Conservation (phyloP, 2,329 filamentous ascomycete genomes). For the Hypoxylon rubiginosum region DNA sequence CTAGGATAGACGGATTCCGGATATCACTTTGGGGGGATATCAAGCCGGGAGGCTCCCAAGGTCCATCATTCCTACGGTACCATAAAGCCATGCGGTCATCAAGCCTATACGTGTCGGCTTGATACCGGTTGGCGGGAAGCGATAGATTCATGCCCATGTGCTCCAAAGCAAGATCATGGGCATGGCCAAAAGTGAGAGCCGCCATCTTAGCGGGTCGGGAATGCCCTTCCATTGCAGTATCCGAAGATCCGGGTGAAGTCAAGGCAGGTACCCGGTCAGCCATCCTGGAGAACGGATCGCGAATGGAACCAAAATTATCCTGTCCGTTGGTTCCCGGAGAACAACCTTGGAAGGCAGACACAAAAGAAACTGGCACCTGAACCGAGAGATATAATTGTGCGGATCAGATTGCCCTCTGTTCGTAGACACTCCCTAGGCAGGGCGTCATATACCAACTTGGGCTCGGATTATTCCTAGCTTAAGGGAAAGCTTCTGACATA, state of each 20-base stretch:
- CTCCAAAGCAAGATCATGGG: slow-evolving; percentile 38
- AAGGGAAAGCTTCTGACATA: neutral
- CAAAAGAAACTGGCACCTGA: slow-evolving; percentile 15
- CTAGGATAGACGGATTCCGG: slow-evolving; percentile 47
- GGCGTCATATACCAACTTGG: slow-evolving; percentile 7
- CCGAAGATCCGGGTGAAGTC: slow-evolving; percentile 40
- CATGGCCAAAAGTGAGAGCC: slow-evolving; percentile 31
- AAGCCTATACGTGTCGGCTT: slow-evolving; percentile 11
- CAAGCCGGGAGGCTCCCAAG: slow-evolving; percentile 58
- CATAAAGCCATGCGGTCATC: slow-evolving; percentile 52
- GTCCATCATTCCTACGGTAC: slow-evolving; percentile 57
- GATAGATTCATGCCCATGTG: slow-evolving; percentile 29
- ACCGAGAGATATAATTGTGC: slow-evolving; percentile 13
- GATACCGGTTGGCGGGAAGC: slow-evolving; percentile 22
- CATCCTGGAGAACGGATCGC: slow-evolving; percentile 20
- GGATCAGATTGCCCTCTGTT: slow-evolving; percentile 13
- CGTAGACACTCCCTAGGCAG: slow-evolving; percentile 10
- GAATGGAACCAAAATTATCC: slow-evolving; percentile 9
- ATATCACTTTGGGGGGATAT: slow-evolving; percentile 52
- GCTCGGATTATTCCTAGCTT: slow-evolving; percentile 2
- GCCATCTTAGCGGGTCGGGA: slow-evolving; percentile 41
- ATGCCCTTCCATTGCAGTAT: slow-evolving; percentile 39
- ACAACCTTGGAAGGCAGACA: slow-evolving; percentile 9
- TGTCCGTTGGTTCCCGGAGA: neutral
- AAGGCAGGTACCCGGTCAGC: slow-evolving; percentile 41